Evolutionary conservation across 805 yeast genomes (phyloP).

Genomic region (Metschnikowia sp.): DNA sequence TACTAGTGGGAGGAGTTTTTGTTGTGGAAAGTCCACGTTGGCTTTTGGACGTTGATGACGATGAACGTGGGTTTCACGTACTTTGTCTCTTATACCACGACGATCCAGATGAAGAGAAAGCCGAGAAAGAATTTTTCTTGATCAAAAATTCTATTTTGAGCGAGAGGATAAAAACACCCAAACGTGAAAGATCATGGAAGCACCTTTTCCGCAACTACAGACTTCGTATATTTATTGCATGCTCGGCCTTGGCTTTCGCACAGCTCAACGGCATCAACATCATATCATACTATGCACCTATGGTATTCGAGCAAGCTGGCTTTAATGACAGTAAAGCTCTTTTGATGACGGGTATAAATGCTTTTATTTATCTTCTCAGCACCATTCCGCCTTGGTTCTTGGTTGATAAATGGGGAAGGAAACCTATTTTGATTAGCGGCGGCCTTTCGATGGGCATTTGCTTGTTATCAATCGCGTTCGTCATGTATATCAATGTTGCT

Average conservation of each 20-base stretch:
- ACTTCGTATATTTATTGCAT: slow-evolving; percentile 36
- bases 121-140: slow-evolving; percentile 42
- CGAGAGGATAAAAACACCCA: slow-evolving; percentile 38
- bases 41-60: slow-evolving; percentile 78
- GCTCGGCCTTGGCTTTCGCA: slow-evolving; percentile 44
- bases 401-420: slow-evolving; percentile 45
- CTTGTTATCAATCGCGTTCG: slow-evolving; percentile 29
- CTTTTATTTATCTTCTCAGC: slow-evolving; percentile 35
- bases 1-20: slow-evolving; percentile 70
- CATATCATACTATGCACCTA: slow-evolving; percentile 56
- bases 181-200: slow-evolving; percentile 39
- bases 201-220: slow-evolving; percentile 39
- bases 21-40: slow-evolving; percentile 90
- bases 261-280: slow-evolving; percentile 55
- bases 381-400: slow-evolving; percentile 46
- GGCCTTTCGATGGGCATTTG: slow-evolving; percentile 39
- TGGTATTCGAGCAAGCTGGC: slow-evolving; percentile 49
- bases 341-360: slow-evolving; percentile 44
- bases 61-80: slow-evolving; percentile 47
- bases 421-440: slow-evolving; percentile 41
- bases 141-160: slow-evolving; percentile 44
- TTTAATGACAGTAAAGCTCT: slow-evolving; percentile 41
- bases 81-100: slow-evolving; percentile 33
- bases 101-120: slow-evolving; percentile 28
- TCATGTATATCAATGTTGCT: slow-evolving; percentile 30